These are phyloP conservation scores for Elongisporangium prolatum DNA, from an alignment of 352 stramenopile species.

Conservation along the genomic window DNA sequence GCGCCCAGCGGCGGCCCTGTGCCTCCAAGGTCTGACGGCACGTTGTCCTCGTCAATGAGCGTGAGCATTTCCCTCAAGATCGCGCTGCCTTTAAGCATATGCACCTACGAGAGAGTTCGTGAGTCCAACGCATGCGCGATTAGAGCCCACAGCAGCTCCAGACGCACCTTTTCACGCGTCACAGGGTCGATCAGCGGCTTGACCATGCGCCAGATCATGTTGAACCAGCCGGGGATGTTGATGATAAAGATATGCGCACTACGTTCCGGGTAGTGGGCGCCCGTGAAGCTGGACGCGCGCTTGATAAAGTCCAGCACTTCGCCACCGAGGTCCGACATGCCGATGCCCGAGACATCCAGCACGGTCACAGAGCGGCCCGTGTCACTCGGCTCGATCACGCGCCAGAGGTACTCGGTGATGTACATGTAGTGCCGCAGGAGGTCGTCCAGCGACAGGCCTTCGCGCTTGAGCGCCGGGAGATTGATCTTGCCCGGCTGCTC, in stretches of 20 bases:
- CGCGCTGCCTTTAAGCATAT: conserved; percentile 79
- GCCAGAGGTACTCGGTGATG: conserved; percentile 90
- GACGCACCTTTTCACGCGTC: conserved; percentile 90
- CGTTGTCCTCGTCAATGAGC: conserved; percentile 64
- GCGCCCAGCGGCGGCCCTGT: conserved; percentile 51
- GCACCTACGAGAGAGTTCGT: conserved; percentile 25
- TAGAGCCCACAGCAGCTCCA: not conserved
- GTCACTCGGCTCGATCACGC: conserved; percentile 72
- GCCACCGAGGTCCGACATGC: conserved; percentile 84
- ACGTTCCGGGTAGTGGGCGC: conserved; percentile 90
- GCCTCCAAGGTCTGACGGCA: conserved; percentile 70
- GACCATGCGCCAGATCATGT: conserved; percentile 91
- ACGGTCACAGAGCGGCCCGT: conserved; percentile 75
- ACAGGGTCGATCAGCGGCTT: conserved; percentile 92
- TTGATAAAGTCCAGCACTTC: conserved; percentile 90
- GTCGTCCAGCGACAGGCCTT: conserved; percentile 85
- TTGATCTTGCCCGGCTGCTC: conserved; percentile 86
- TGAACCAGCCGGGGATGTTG: conserved; percentile 95
- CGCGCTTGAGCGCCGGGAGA: conserved; percentile 76
- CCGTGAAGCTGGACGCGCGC: conserved; percentile 82
- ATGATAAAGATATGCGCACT: conserved; percentile 94
- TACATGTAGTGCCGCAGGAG: conserved; percentile 90
- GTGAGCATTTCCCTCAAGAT: conserved; percentile 72
- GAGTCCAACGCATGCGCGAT: not conserved
- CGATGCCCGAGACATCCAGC: conserved; percentile 80